A percentile compares a stretch with the other conserved stretches of the same genome.
phyloP scores from a whole-genome alignment of 495 filamentous ascomycete genomes.

The Penicillium steckii region DNA sequence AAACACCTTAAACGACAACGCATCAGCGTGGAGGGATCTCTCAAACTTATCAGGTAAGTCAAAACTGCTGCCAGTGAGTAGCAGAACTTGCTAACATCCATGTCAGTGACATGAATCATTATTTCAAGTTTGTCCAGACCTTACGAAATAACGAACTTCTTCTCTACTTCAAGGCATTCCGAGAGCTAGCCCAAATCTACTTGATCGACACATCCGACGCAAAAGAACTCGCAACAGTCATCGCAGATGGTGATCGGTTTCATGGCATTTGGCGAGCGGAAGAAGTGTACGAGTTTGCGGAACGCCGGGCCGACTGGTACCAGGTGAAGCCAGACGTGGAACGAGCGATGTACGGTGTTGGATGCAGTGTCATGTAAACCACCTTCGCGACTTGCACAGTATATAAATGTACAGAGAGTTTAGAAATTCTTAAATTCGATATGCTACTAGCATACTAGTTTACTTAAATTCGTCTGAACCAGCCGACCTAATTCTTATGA shows the following conservation, averaged over 20 bases:
- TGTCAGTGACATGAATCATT: conserved; percentile 85
- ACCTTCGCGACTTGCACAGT: conserved; percentile 26
- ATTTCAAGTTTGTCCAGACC: conserved; percentile 78
- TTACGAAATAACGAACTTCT: conserved; percentile 80
- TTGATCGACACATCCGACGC: conserved; percentile 84
- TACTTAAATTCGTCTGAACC: too few species aligned
- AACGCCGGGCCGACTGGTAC: conserved; percentile 93
- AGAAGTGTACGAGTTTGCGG: conserved; percentile 97
- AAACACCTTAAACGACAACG: conserved; percentile 97
- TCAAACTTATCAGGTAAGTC: conserved; percentile 79
- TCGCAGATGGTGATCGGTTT: conserved; percentile 89
- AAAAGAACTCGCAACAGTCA: conserved; percentile 91
- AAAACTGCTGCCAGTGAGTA: neutral
- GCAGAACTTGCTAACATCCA: conserved; percentile 8
- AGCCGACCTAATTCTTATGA: too few species aligned
- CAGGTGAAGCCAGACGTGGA: conserved; percentile 83
- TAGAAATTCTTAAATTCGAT: neutral
- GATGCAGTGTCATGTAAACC: conserved; percentile 78
- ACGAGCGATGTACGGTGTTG: conserved; percentile 95
- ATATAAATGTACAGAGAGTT: neutral
- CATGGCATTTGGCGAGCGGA: conserved; percentile 89
- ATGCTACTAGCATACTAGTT: too few species aligned
- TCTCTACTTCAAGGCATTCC: conserved; percentile 86
- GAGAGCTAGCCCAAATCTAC: conserved; percentile 93
- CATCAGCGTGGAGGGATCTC: conserved; percentile 82